phyloP scores from a whole-genome alignment of 768 basidiomycete species.

The Boletus speciosus region DNA sequence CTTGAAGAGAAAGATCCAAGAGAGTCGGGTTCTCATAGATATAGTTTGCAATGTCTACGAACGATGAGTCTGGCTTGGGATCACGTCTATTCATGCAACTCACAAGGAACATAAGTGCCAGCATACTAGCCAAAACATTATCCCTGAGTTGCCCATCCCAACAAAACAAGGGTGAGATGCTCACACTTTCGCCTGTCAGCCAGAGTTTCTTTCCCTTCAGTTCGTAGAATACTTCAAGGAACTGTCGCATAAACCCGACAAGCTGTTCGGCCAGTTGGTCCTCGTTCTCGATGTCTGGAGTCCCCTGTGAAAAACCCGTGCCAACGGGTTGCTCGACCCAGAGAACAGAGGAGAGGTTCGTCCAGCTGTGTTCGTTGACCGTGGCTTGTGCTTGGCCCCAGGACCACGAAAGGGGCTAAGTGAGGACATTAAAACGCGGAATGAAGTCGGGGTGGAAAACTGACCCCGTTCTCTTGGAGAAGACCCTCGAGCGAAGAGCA shows the following conservation, averaged over 20 bases:
- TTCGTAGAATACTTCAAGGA: conserved; percentile 70
- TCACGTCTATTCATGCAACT: conserved; percentile 14
- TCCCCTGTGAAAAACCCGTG: conserved; percentile 73
- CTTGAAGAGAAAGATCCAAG: conserved; percentile 58
- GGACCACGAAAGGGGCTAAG: conserved; percentile 65
- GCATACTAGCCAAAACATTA: conserved; percentile 49
- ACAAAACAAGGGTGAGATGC: conserved; percentile 19
- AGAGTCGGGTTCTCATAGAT: conserved; percentile 57
- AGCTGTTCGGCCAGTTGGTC: conserved; percentile 54
- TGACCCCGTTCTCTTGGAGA: conserved; percentile 71
- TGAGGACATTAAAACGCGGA: conserved; percentile 4
- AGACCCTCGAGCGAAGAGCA: conserved; percentile 72
- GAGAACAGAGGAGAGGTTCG: conserved; percentile 69
- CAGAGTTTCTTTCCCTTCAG: conserved; percentile 71
- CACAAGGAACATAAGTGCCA: conserved; percentile 63
- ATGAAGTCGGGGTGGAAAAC: conserved; percentile 23
- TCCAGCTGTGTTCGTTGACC: conserved; percentile 70
- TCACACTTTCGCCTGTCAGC: conserved; percentile 70
- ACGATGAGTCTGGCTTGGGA: not conserved
- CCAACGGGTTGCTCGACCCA: conserved; percentile 81
- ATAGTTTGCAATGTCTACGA: conserved; percentile 67
- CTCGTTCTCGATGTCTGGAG: conserved; percentile 58
- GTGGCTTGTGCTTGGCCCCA: conserved; percentile 62
- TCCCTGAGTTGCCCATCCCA: not conserved
- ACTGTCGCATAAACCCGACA: conserved; percentile 65